phyloP scores from a whole-genome alignment of 2,329 filamentous ascomycete genomes.

The Aspergillus niger region DNA sequence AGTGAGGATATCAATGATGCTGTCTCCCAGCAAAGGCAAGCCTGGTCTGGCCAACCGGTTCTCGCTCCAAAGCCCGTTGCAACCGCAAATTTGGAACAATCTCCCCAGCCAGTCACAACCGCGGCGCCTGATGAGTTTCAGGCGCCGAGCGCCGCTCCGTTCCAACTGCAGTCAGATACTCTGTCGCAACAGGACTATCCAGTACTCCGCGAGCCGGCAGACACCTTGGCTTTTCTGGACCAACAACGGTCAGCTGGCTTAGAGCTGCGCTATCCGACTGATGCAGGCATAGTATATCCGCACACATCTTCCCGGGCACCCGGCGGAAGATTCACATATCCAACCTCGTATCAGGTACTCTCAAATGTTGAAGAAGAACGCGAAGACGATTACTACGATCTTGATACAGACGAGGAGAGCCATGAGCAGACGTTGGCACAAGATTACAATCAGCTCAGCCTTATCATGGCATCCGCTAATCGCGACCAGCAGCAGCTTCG shows the following conservation, averaged over 20 bases:
- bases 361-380: conserved; percentile 55
- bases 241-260: not conserved
- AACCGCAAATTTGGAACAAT: conserved; percentile 16
- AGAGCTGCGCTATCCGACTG: not conserved
- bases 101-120: conserved; percentile 8
- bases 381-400: conserved; percentile 65
- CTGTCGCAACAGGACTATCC: conserved; percentile 1
- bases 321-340: not conserved
- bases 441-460: conserved; percentile 42
- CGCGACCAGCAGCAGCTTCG: conserved; percentile 51
- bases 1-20: conserved; percentile 26
- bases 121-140: conserved; percentile 3
- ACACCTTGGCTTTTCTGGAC: not conserved
- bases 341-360: conserved; percentile 1
- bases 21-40: conserved; percentile 25
- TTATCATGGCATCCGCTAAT: conserved; percentile 49
- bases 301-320: not conserved
- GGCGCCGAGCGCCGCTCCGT: conserved; percentile 10
- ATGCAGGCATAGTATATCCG: not conserved
- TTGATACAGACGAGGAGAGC: conserved; percentile 62
- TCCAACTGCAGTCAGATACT: conserved; percentile 11
- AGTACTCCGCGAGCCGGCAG: not conserved
- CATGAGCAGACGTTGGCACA: conserved; percentile 42
- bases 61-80: conserved; percentile 36
- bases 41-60: conserved; percentile 33